A percentile compares a stretch with the other conserved stretches of the same genome.
Conservation (phyloP, 108 stramenopile species). For the Nannochloropsis gaditana region DNA sequence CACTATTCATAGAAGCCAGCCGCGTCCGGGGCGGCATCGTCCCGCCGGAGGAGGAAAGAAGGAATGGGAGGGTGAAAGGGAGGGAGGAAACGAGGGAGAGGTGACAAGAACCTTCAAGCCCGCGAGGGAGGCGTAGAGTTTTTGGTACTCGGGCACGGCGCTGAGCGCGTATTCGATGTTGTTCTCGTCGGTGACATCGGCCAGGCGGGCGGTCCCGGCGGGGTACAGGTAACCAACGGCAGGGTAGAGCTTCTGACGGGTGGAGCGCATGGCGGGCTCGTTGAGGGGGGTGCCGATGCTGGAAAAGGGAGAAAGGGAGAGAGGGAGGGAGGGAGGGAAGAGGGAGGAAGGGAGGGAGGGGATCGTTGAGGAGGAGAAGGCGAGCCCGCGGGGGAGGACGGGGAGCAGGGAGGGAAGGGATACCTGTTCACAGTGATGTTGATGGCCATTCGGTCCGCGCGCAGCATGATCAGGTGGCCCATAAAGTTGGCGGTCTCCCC, state of each 20-base stretch:
- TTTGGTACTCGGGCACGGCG: conserved; percentile 29
- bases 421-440: conserved; percentile 97
- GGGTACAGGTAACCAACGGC: conserved; percentile 94
- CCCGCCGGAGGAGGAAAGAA: not conserved
- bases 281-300: conserved; percentile 38
- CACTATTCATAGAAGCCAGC: no score
- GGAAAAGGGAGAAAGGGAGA: not conserved
- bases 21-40: no score
- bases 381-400: not conserved
- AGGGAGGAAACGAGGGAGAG: not conserved
- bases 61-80: not conserved
- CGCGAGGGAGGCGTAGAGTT: not conserved
- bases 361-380: not conserved
- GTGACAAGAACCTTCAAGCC: not conserved
- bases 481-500: conserved; percentile 91
- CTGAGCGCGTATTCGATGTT: conserved; percentile 59
- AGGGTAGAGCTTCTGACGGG: conserved; percentile 89
- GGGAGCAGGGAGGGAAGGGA: conserved; percentile 29
- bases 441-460: conserved; percentile 95
- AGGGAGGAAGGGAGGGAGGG: not conserved
- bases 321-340: conserved; percentile 1
- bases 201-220: conserved; percentile 81
- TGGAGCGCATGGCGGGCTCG: conserved; percentile 80
- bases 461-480: conserved; percentile 85
- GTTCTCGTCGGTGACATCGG: conserved; percentile 78